A percentile compares a stretch with the other conserved stretches of the same genome.
These are phyloP conservation scores for Hygrophoropsis aurantiaca DNA, from an alignment of 768 basidiomycete genomes.

Conservation along the genomic window DNA sequence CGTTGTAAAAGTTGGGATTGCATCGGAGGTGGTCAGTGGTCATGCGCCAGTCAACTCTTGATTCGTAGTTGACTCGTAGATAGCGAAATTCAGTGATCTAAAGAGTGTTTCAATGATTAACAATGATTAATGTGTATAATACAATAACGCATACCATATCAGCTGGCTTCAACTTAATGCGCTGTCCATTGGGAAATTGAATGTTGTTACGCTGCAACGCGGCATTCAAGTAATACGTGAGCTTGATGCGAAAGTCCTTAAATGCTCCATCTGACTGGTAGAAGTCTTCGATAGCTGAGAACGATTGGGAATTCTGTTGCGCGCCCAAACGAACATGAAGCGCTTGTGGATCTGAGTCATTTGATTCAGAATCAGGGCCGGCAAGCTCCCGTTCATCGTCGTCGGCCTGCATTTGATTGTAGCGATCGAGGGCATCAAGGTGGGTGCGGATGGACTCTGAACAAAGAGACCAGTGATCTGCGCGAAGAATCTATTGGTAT, in stretches of 20 bases:
- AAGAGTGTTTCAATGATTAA: neutral
- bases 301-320: neutral
- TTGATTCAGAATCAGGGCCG: neutral
- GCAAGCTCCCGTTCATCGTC: neutral
- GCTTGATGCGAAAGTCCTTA: conserved; percentile 2
- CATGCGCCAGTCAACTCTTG: conserved; percentile 24
- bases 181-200: neutral
- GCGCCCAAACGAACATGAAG: conserved; percentile 8
- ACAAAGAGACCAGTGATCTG: conserved; percentile 28
- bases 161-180: conserved; percentile 2
- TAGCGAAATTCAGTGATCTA: conserved; percentile 27
- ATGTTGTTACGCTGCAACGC: neutral
- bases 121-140: neutral
- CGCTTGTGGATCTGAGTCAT: neutral
- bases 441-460: conserved; percentile 27
- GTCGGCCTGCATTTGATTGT: conserved; percentile 22
- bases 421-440: conserved; percentile 29
- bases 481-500: conserved; percentile 3
- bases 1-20: conserved; percentile 27
- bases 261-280: neutral
- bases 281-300: neutral
- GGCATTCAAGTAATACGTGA: conserved; percentile 1
- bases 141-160: conserved; percentile 1
- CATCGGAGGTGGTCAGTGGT: conserved; percentile 27
- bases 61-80: conserved; percentile 27